Base-by-base conservation (phyloP, 768 basidiomycete genomes). In the Rhodotorula paludigena region DNA sequence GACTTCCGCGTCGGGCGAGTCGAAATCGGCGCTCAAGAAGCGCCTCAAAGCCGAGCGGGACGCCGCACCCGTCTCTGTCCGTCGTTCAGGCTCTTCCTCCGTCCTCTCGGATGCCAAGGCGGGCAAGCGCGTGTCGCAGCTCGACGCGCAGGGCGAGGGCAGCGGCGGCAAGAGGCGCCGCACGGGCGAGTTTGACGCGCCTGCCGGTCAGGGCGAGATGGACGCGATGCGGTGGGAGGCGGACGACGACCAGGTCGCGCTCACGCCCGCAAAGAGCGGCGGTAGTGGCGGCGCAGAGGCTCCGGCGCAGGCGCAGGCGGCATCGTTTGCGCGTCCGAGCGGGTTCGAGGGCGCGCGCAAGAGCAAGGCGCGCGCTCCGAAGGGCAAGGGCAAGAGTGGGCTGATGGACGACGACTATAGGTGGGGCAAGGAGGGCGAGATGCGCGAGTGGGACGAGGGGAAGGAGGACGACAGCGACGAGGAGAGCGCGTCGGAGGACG, bases 261-360 rank as follows among this genome's bases (percentile, higher is more conserved):
- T 55, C 35, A 30, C 45, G 44, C n/a, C n/a, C n/a, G n/a, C n/a
- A n/a, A n/a, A n/a, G n/a, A n/a, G n/a, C n/a, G n/a, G n/a, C n/a
- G n/a, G n/a, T n/a, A n/a, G n/a, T n/a, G n/a, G n/a, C n/a, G n/a
- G n/a, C n/a, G n/a, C n/a, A n/a, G n/a, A n/a, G 30, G 45, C 18
- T n/a, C 38, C 2, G 5, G 33, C 15, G 21, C 15, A n/a, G 3
- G 25, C 18, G 20, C 36, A 20, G 25, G 35, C n/a, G 16, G 23
- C 25, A 10, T 41, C 30, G n/a, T 71, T 66, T 30, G 55, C 57
- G 18, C 61, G 54, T 16, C 71, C 71, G 21, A 45, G 25, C 9
- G 66, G 66, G 30, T 68, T 62, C 39, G 71, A 72, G 25, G 63
- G 64, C 21, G 66, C 39, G n/a, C 67, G 61, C 45, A 45, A 53